Base-by-base conservation (phyloP, 805 yeast genomes). In the Pichia exigua region DNA sequence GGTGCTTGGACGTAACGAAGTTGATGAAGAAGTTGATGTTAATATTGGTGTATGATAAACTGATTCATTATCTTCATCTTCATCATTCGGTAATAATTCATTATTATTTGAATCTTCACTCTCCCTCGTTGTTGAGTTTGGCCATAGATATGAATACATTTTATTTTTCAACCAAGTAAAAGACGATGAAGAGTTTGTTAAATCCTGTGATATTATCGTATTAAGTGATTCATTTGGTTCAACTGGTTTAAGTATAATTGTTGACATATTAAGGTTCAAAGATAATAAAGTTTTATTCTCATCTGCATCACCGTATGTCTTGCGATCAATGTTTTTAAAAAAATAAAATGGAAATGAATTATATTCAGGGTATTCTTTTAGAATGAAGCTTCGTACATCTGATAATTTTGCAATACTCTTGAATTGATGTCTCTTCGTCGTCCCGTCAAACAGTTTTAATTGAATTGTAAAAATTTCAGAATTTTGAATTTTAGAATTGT, bases 381-480 rank as follows among this genome's bases (percentile, higher is more conserved):
- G 82, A 11, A 86, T 66, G 81, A 84, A 83, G 20, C 64, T 66
- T 49, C 96, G 71, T 3, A 88, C 90, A 45, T 74, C 76, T 20
- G 68, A 67, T 39, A 88, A 69, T 1, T 78, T 76, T 12, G 74
- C 71, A 2, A 58, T 52, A 1, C 76, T 64, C 1, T 61, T 53
- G 58, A 87, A 87, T 22, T 71, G 71, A 45, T 78, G 74, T 50
- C 73, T 76, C 4, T 84, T 51, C 1, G 85, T 70, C 13, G 72
- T 69, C 0, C 95, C 92, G 65, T 87, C 85, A 45, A 87, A 74
- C 40, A 85, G 69, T 57, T 86, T 78, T 13, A 88, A 43, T 47
- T 69, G 73, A 24, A 69, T 53, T 2, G 51, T 71, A n/a, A 79
- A 75, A 13, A 84, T 65, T 0, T 73, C 64, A 56, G 87, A 57